These are phyloP conservation scores for Prunus yedoensis DNA, from an alignment of 331 rosid genomes.

Conservation along the genomic window DNA sequence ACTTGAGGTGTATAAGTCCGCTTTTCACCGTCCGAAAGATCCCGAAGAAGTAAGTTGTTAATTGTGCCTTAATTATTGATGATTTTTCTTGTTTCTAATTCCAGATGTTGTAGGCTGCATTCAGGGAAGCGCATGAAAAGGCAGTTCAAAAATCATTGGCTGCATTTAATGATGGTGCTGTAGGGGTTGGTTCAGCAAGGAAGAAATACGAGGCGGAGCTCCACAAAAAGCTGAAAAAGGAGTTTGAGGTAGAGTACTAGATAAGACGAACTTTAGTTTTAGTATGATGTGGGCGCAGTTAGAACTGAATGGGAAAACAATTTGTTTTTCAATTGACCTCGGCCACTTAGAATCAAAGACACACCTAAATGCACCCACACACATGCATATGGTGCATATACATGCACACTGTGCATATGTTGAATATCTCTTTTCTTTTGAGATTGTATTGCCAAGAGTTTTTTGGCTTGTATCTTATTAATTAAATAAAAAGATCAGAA, in stretches of 20 bases:
- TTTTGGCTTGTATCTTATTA: not conserved
- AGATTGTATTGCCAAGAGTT: not conserved
- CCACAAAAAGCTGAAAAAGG: conserved; percentile 63
- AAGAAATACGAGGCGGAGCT: conserved; percentile 70
- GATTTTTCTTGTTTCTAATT: conserved; percentile 18
- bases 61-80: not conserved
- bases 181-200: conserved; percentile 77
- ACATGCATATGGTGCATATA: not conserved
- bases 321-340: not conserved
- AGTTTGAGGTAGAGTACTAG: conserved; percentile 61
- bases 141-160: conserved; percentile 75
- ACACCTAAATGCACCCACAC: not conserved
- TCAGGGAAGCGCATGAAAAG: conserved; percentile 85
- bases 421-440: not conserved
- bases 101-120: conserved; percentile 49
- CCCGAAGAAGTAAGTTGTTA: conserved; percentile 82
- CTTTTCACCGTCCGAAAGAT: conserved; percentile 66
- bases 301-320: not conserved
- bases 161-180: conserved; percentile 66
- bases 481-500: not conserved
- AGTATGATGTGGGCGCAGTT: not conserved
- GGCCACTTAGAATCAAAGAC: not conserved
- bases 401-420: not conserved
- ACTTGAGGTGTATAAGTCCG: conserved; percentile 59
- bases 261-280: conserved; percentile 5